phyloP scores from a whole-genome alignment of 2,329 filamentous ascomycete genomes.

The Canariomyces notabilis region DNA sequence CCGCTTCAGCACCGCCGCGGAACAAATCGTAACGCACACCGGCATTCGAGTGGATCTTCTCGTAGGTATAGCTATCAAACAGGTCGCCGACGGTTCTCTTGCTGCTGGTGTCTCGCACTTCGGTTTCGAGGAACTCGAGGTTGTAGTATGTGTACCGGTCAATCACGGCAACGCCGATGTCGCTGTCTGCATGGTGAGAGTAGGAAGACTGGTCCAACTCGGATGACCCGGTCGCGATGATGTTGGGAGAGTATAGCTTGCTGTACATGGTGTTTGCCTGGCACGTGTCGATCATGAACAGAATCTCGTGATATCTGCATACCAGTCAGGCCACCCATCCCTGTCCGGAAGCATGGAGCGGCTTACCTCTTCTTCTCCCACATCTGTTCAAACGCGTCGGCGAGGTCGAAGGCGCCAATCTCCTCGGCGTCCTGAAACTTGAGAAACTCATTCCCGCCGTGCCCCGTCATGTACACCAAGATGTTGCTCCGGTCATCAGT shows the following conservation, averaged over 20 bases:
- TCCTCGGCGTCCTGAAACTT: conserved; percentile 99
- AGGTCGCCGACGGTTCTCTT: conserved; percentile 89
- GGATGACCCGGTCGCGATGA: conserved; percentile 94
- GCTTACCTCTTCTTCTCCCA: conserved; percentile 94
- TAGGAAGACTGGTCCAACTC: conserved; percentile 96
- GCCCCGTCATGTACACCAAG: conserved; percentile 97
- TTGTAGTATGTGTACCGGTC: conserved; percentile 99
- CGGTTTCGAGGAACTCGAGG: conserved; percentile 88
- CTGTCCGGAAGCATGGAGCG: no score
- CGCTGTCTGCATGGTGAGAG: conserved; percentile 95
- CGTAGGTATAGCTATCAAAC: conserved; percentile 92
- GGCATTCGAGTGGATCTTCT: conserved; percentile 89
- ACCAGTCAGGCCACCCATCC: no score
- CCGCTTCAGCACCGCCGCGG: conserved; percentile 71
- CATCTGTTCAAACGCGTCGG: conserved; percentile 98
- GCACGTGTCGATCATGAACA: conserved; percentile 99
- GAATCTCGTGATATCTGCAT: conserved; percentile 89
- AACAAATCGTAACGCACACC: conserved; percentile 96
- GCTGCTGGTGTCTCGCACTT: conserved; percentile 78
- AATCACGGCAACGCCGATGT: conserved; percentile 96
- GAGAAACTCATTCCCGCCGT: conserved; percentile 94
- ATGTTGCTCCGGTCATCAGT: conserved; percentile 97
- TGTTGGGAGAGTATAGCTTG: conserved; percentile 96
- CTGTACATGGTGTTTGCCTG: conserved; percentile 99
- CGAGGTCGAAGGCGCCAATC: conserved; percentile 91